Percentiles rank a stretch among this genome's conserved stretches.
Evolutionary conservation across 768 basidiomycete species (phyloP).

Genomic region (Hygrophoropsis aurantiaca): DNA sequence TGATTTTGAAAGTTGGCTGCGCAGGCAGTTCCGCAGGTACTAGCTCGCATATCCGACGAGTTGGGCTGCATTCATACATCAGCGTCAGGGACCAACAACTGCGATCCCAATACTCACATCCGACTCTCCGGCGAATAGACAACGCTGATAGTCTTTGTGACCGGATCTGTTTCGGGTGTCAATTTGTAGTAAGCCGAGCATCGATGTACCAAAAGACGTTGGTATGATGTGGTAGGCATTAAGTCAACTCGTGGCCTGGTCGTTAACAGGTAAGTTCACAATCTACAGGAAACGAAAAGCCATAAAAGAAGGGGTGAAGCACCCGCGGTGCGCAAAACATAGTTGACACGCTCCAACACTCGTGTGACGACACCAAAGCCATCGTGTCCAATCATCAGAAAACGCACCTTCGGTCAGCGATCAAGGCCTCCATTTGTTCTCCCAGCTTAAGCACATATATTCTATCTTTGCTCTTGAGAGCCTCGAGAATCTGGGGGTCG

Average conservation of each 20-base stretch:
- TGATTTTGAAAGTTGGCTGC: constrained; percentile 85
- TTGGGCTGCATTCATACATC: constrained; percentile 49
- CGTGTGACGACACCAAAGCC: constrained; percentile 3
- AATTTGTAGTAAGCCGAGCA: constrained; percentile 82
- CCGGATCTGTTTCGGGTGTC: constrained; percentile 64
- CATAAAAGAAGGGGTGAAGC: constrained; percentile 1
- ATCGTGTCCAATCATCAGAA: constrained; percentile 1
- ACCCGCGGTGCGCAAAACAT: background rate
- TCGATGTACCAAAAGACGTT: constrained; percentile 82
- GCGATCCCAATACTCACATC: constrained; percentile 55
- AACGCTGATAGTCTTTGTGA: constrained; percentile 64
- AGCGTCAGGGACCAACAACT: constrained; percentile 4
- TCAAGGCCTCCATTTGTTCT: constrained; percentile 79
- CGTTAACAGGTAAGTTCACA: constrained; percentile 24
- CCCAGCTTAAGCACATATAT: constrained; percentile 88
- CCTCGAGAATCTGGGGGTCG: constrained; percentile 81
- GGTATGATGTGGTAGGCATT: constrained; percentile 73
- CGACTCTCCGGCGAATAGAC: constrained; percentile 60
- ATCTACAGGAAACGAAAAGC: background rate
- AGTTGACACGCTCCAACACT: constrained; percentile 2
- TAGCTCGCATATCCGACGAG: constrained; percentile 69
- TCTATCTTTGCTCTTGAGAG: constrained; percentile 84
- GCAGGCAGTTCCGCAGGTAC: constrained; percentile 70
- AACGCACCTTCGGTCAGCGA: constrained; percentile 70
- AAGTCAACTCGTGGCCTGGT: constrained; percentile 64